phyloP scores from a whole-genome alignment of 805 yeast species.

The Metschnikowia peoriensis region DNA sequence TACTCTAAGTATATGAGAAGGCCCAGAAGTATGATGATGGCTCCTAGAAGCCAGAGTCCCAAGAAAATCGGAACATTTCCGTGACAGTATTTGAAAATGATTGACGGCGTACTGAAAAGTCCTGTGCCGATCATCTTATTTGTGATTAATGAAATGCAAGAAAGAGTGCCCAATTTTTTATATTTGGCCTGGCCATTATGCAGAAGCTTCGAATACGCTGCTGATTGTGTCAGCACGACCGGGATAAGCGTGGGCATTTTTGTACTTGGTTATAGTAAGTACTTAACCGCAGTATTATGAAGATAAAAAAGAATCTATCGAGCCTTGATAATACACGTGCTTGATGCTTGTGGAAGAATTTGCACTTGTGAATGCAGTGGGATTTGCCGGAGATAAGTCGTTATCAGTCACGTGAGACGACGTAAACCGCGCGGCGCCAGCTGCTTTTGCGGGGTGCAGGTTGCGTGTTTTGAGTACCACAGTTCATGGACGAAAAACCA shows the following conservation, averaged over 20 bases:
- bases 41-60: conserved; percentile 35
- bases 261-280: too few species aligned
- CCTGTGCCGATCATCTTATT: conserved; percentile 78
- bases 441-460: neutral
- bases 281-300: too few species aligned
- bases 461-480: neutral
- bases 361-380: neutral
- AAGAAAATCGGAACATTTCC: conserved; percentile 40
- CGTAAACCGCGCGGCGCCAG: neutral
- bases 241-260: conserved; percentile 16
- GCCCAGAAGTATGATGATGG: conserved; percentile 37
- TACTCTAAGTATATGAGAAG: conserved; percentile 40
- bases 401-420: conserved; percentile 7
- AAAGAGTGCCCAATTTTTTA: conserved; percentile 24
- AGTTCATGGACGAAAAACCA: neutral
- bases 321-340: too few species aligned
- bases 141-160: conserved; percentile 48
- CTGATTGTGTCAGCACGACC: conserved; percentile 9
- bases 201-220: conserved; percentile 9
- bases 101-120: conserved; percentile 65
- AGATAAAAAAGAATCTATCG: too few species aligned
- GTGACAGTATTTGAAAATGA: conserved; percentile 51
- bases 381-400: neutral
- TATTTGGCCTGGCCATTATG: conserved; percentile 5
- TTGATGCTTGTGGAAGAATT: too few species aligned